phyloP scores from a whole-genome alignment of 2,329 filamentous ascomycete species.

The Penicillium sclerotigenum region DNA sequence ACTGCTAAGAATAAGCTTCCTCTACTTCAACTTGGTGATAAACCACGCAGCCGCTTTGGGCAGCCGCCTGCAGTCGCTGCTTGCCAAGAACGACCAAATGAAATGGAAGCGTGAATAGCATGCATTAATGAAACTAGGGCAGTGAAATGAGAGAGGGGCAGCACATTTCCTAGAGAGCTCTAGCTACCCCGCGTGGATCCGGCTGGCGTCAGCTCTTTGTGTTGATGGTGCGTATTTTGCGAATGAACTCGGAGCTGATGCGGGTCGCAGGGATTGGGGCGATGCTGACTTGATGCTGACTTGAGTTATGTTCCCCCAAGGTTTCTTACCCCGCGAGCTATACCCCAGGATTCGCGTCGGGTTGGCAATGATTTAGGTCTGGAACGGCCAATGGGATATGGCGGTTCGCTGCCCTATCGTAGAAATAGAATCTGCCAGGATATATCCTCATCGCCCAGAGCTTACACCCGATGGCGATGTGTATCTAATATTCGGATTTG shows the following conservation, averaged over 20 bases:
- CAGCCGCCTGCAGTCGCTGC: slow-evolving; percentile 3
- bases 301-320: background rate
- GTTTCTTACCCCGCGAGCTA: slow-evolving; percentile 5
- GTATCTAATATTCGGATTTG: background rate
- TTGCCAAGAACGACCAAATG: background rate
- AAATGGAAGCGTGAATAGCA: background rate
- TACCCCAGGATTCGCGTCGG: slow-evolving; percentile 1
- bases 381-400: background rate
- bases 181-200: slow-evolving; percentile 1
- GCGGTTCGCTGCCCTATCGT: background rate
- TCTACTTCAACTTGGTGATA: background rate
- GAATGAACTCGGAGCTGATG: background rate
- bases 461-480: background rate
- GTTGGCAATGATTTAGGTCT: background rate
- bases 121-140: slow-evolving; percentile 1
- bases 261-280: background rate
- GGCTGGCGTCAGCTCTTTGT: slow-evolving; percentile 4
- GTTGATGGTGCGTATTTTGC: background rate
- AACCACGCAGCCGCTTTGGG: background rate
- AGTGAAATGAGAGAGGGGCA: slow-evolving; percentile 4
- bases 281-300: background rate
- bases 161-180: background rate
- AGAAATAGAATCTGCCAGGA: background rate
- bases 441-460: background rate
- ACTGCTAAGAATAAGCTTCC: slow-evolving; percentile 6